Evolutionary conservation across 2,329 filamentous ascomycete genomes (phyloP).

Genomic region (Fusarium sp.): DNA sequence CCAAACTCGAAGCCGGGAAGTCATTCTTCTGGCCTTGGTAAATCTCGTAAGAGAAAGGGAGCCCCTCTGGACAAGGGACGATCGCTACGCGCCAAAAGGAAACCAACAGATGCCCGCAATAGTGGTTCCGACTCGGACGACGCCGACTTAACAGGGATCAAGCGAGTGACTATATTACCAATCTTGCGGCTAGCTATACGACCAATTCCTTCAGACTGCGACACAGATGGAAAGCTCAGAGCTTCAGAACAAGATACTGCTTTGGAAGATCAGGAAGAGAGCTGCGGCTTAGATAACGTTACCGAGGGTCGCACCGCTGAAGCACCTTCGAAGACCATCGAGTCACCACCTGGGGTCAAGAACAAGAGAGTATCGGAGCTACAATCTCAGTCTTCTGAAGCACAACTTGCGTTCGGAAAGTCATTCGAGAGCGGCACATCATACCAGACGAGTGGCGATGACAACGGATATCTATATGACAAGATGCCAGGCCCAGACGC

Average conservation of each 20-base stretch:
- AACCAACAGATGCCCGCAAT: accelerated
- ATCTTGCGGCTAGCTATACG: not conserved
- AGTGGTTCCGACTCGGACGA: not conserved
- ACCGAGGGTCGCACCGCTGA: accelerated
- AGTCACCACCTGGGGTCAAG: accelerated
- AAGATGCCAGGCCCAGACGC: not conserved
- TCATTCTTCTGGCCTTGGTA: accelerated
- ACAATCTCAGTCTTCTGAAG: not conserved
- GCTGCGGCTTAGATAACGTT: accelerated
- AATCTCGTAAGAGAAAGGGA: not conserved
- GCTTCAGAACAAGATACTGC: accelerated
- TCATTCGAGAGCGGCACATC: accelerated
- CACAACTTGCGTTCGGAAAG: not conserved
- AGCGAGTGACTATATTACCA: not conserved
- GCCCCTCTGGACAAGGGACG: accelerated
- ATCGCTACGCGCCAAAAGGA: not conserved
- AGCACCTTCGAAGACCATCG: accelerated
- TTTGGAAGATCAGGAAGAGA: accelerated
- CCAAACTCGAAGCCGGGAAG: accelerated
- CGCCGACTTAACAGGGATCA: not conserved
- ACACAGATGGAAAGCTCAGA: accelerated
- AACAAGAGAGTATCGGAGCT: not conserved
- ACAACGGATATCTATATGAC: accelerated
- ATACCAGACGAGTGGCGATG: accelerated
- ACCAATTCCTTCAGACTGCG: accelerated